Evolutionary conservation across 768 basidiomycete species (phyloP), one percentile per base, ranked within the genome.

Genomic region (Psilocybe azurescens): DNA sequence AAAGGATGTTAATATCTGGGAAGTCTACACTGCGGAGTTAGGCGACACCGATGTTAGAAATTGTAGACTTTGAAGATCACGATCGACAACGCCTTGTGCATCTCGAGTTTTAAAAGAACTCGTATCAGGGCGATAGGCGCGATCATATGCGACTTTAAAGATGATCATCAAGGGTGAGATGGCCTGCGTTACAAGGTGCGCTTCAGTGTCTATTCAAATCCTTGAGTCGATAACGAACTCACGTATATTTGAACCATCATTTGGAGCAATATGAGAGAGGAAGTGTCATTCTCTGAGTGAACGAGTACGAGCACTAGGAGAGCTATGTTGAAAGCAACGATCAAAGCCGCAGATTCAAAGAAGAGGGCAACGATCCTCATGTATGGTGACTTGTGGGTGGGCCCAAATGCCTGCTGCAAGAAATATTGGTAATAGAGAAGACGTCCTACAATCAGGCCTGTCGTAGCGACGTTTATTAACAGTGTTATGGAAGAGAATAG

Each of bases 121-220:
- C 9, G 16, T 16, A 33, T 36, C 16, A 18, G 46, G 28, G 13
- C 20, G 56, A 30, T 57, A 36, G 3, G 48, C 56, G 28, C 48
- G 24, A 38, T 57, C 56, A 18, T 57, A 57, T 16, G 46, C 56
- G 44, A 57, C 56, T 48, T 57, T 57, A 29, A 49, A 48, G 24
- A 57, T 57, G 20, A 57, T 57, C 13, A 57, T 8, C 18, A 57
- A 46, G 10, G 56, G 46, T 11, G 56, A 57, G 5, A 49, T 57
- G 30, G 39, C 56, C 56, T 57, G 30, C 16, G 32, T 33, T 33
- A 36, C 16, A 16, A 5, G n/a, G 24, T 24, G 24, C 24, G 24
- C 2, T 2, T 33, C 18, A 44, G 52, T n/a, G 16, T 11, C 6
- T 13, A 44, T 13, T 10, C 14, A 13, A 16, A 44, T 16, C 14